Evolutionary conservation across 2,329 filamentous ascomycete genomes (phyloP).

Genomic region (Epichloe hybrida): DNA sequence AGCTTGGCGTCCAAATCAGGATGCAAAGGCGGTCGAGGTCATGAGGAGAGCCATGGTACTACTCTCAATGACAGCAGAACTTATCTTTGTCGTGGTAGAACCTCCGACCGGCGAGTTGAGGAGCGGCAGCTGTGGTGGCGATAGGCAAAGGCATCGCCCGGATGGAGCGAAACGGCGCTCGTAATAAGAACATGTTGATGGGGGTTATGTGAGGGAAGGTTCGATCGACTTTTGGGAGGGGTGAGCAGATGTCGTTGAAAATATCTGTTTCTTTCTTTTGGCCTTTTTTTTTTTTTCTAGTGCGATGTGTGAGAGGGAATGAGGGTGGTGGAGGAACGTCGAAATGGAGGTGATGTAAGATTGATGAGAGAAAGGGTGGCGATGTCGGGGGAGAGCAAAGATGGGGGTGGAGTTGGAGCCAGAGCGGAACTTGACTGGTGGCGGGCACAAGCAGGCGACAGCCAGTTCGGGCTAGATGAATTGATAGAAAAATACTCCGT

Average conservation of each 20-base stretch:
- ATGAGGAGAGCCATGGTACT: not conserved
- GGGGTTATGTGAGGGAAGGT: not conserved
- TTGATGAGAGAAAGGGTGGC: constrained; percentile 2
- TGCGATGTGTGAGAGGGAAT: not conserved
- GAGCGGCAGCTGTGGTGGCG: constrained; percentile 4
- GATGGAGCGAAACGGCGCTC: constrained; percentile 7
- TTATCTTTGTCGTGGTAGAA: constrained; percentile 35
- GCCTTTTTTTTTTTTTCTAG: not conserved
- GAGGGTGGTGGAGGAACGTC: not conserved
- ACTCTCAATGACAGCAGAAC: not conserved
- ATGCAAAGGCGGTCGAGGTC: not conserved
- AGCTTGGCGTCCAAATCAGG: not conserved
- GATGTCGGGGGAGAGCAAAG: not conserved
- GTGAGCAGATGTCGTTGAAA: not conserved
- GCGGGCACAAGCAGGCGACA: not conserved
- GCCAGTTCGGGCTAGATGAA: not conserved
- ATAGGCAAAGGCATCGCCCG: constrained; percentile 8
- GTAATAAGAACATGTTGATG: constrained; percentile 8
- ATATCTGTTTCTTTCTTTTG: not conserved
- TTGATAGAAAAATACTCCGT: not conserved
- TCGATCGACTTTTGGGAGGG: not conserved
- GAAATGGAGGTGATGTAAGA: not conserved
- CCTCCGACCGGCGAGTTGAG: constrained; percentile 24
- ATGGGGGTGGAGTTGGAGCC: not conserved
- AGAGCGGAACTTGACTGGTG: not conserved